Conservation (phyloP, 345 rosid species). For the Camelina sativa region DNA sequence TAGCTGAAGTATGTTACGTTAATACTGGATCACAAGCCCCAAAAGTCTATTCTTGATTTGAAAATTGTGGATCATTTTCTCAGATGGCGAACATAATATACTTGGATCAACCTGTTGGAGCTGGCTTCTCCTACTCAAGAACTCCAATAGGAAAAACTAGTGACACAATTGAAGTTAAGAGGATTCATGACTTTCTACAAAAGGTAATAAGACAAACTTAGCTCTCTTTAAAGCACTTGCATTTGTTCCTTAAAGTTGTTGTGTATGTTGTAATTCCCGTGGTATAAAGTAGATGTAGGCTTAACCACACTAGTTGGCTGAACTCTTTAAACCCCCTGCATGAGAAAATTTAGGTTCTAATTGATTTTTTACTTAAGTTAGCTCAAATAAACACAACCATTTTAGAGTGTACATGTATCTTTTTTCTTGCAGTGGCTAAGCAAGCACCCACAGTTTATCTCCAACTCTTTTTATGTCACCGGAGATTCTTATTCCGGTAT, state of each 20-base stretch:
- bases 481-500: slow-evolving; percentile 79
- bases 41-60: background rate
- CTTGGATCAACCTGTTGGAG: slow-evolving; percentile 69
- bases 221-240: background rate
- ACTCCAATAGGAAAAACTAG: slow-evolving; percentile 43
- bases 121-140: slow-evolving; percentile 73
- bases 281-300: background rate
- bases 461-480: slow-evolving; percentile 55
- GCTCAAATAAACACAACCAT: background rate
- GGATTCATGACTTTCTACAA: slow-evolving; percentile 53
- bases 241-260: background rate
- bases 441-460: slow-evolving; percentile 53
- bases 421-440: slow-evolving; percentile 57
- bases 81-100: slow-evolving; percentile 65
- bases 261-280: background rate
- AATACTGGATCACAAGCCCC: slow-evolving; percentile 29
- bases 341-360: no score
- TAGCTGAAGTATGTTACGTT: slow-evolving; percentile 42
- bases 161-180: slow-evolving; percentile 50
- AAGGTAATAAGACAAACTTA: slow-evolving; percentile 43
- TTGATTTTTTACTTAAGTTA: background rate
- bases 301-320: background rate
- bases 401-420: background rate
- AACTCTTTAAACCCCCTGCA: no score
- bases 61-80: slow-evolving; percentile 45